phyloP scores from a whole-genome alignment of 352 stramenopile species.

The Phytophthora uliginosa region DNA sequence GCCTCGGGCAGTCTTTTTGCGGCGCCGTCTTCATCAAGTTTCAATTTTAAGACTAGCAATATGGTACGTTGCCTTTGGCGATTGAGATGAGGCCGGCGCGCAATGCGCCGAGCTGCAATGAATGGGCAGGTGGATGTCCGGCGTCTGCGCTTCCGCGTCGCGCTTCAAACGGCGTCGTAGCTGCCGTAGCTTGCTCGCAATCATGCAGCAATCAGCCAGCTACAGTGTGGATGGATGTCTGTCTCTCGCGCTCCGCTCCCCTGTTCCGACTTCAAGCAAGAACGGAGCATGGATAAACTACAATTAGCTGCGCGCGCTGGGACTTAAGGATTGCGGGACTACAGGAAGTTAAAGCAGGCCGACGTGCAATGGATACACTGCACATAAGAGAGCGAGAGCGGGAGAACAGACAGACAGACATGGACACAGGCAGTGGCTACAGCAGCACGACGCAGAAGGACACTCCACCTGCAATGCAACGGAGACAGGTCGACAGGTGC shows the following conservation, averaged over 20 bases:
- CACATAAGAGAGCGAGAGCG: slow-evolving; percentile 8
- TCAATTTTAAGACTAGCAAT: slow-evolving; percentile 89
- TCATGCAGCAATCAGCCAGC: neutral
- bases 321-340: neutral
- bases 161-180: neutral
- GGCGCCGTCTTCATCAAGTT: slow-evolving; percentile 86
- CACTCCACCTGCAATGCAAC: slow-evolving; percentile 3
- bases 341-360: slow-evolving; percentile 27
- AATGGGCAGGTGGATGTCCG: neutral
- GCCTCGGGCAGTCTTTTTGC: slow-evolving; percentile 72
- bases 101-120: slow-evolving; percentile 11
- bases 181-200: slow-evolving; percentile 11
- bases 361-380: neutral
- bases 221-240: neutral
- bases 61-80: slow-evolving; percentile 69
- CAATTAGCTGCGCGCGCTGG: neutral
- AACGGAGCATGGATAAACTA: neutral
- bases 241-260: slow-evolving; percentile 6
- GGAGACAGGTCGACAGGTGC: slow-evolving; percentile 9
- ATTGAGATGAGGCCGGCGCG: slow-evolving; percentile 10
- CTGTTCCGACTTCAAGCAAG: neutral
- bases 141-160: neutral
- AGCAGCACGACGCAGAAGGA: neutral
- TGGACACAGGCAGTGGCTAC: neutral
- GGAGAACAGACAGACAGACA: slow-evolving; percentile 5